phyloP scores from a whole-genome alignment of 306 rosid species.

The Rosa multiflora region DNA sequence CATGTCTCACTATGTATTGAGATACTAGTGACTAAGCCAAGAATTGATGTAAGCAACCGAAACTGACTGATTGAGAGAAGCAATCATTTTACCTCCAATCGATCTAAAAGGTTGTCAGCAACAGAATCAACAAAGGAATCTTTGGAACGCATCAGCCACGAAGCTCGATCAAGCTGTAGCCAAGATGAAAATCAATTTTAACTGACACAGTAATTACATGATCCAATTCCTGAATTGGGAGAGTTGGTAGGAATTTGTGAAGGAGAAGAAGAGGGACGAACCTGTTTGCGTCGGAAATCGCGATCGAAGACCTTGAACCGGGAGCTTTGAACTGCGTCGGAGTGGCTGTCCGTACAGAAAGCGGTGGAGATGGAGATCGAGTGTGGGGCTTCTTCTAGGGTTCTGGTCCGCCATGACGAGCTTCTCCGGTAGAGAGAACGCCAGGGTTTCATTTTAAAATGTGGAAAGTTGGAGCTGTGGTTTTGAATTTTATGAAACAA shows the following conservation, averaged over 20 bases:
- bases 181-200: neutral
- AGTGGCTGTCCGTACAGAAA: slow-evolving; percentile 38
- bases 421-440: slow-evolving; percentile 23
- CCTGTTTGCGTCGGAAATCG: slow-evolving; percentile 72
- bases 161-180: slow-evolving; percentile 85
- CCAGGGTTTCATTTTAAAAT: slow-evolving; percentile 33
- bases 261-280: neutral
- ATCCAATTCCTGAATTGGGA: neutral
- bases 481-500: too few relatives aligned
- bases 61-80: too few relatives aligned
- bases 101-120: too few relatives aligned
- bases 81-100: too few relatives aligned
- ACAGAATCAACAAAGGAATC: too few relatives aligned
- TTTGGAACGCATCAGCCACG: too few relatives aligned
- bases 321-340: slow-evolving; percentile 39
- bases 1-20: too few relatives aligned
- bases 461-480: neutral
- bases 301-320: slow-evolving; percentile 74
- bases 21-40: too few relatives aligned
- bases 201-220: too few relatives aligned
- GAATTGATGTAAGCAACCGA: too few relatives aligned
- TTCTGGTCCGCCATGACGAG: slow-evolving; percentile 19
- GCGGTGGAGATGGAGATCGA: slow-evolving; percentile 12
- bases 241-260: neutral
- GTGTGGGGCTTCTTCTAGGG: slow-evolving; percentile 12